These are phyloP conservation scores for Pterulicium gracile DNA, from an alignment of 1,284 basidiomycete species.

Conservation along the genomic window DNA sequence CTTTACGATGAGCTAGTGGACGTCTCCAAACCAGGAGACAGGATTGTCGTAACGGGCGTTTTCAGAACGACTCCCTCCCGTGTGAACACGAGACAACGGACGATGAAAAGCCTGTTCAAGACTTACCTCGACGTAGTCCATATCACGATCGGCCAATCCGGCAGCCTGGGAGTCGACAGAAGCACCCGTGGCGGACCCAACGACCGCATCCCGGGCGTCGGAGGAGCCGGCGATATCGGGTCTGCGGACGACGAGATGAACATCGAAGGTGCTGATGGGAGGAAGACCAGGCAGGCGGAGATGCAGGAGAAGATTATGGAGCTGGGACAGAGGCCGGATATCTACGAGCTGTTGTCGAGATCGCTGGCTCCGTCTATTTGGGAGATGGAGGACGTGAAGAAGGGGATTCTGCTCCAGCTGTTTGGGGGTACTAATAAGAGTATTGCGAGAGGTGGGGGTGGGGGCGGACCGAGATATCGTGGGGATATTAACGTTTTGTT, in stretches of 20 bases:
- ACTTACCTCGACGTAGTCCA: constrained; percentile 96
- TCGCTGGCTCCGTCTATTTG: constrained; percentile 93
- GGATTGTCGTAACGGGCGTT: constrained; percentile 86
- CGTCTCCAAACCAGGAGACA: constrained; percentile 89
- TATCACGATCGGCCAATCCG: constrained; percentile 67
- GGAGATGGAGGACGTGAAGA: constrained; percentile 99
- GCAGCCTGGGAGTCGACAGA: constrained; percentile 71
- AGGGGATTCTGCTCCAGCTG: constrained; percentile 90
- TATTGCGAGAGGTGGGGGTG: constrained; percentile 86
- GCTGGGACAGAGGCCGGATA: constrained; percentile 67
- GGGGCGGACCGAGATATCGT: constrained; percentile 89
- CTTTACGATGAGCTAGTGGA: constrained; percentile 98
- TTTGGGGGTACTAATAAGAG: constrained; percentile 98
- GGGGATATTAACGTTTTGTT: constrained; percentile 97
- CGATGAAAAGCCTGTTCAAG: constrained; percentile 93
- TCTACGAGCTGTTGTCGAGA: constrained; percentile 81
- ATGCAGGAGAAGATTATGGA: constrained; percentile 52
- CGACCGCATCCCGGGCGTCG: constrained; percentile 66
- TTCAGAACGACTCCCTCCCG: constrained; percentile 92
- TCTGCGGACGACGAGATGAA: constrained; percentile 46
- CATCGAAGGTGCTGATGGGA: constrained; percentile 35
- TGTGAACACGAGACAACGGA: constrained; percentile 85
- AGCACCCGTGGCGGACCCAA: constrained; percentile 70
- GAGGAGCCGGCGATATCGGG: constrained; percentile 66
- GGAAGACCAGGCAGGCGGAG: constrained; percentile 38